Evolutionary conservation across 306 rosid species (phyloP).

Genomic region (Quillaja saponaria): DNA sequence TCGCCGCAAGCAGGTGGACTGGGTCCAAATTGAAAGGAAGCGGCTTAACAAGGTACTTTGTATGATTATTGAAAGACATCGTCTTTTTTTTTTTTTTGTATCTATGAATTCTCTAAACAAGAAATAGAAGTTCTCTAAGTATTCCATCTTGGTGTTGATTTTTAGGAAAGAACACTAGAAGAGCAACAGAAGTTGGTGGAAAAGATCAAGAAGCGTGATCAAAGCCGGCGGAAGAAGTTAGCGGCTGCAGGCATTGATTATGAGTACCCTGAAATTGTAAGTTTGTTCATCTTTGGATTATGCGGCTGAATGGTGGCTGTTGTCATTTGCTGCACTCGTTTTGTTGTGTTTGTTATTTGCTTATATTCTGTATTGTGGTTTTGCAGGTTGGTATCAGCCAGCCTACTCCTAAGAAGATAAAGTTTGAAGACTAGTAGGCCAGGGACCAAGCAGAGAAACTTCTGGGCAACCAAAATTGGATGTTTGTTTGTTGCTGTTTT

Average conservation of each 20-base stretch:
- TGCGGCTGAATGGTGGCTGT: neutral
- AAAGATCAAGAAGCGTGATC: slow-evolving; percentile 57
- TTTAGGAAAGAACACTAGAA: slow-evolving; percentile 72
- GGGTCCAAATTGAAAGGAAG: slow-evolving; percentile 58
- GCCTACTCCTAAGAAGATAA: slow-evolving; percentile 84
- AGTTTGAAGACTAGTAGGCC: slow-evolving; percentile 49
- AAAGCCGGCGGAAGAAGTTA: slow-evolving; percentile 58
- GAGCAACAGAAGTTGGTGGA: slow-evolving; percentile 69
- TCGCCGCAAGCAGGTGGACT: slow-evolving; percentile 54
- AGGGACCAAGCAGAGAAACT: no score
- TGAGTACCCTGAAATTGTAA: slow-evolving; percentile 84
- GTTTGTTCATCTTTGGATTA: slow-evolving; percentile 20
- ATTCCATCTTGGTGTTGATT: slow-evolving; percentile 14
- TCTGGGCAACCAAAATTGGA: no score
- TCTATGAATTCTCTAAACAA: neutral
- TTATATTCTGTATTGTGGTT: slow-evolving; percentile 2
- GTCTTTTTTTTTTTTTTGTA: neutral
- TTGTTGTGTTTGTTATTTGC: slow-evolving; percentile 7
- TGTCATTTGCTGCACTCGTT: neutral
- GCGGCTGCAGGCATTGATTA: slow-evolving; percentile 86
- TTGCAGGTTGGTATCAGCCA: slow-evolving; percentile 63
- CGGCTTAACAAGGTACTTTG: slow-evolving; percentile 61
- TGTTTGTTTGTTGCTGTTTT: no score
- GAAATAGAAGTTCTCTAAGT: neutral
- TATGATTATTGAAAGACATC: neutral